Conservation (phyloP, 495 filamentous ascomycete species). For the Delitschia confertaspora region DNA sequence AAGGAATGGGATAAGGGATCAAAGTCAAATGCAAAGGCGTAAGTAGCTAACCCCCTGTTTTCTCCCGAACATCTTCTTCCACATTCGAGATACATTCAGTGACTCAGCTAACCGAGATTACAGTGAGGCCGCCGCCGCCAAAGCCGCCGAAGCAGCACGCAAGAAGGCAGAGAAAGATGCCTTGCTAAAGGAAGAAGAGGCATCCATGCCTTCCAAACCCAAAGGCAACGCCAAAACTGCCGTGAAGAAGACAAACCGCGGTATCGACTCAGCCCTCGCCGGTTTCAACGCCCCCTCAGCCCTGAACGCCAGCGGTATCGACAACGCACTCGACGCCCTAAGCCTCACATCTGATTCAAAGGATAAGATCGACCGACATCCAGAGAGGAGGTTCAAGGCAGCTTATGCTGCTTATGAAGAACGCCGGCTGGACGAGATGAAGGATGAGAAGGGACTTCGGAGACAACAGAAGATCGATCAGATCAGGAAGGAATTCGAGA, state of each 20-base stretch:
- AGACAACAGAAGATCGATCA: conserved; percentile 70
- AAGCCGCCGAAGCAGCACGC: conserved; percentile 73
- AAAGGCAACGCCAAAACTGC: conserved; percentile 55
- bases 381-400: conserved; percentile 75
- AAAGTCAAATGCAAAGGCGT: conserved; percentile 83
- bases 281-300: conserved; percentile 39
- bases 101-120: conserved; percentile 6
- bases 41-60: conserved; percentile 29
- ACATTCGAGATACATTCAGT: conserved; percentile 1
- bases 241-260: conserved; percentile 55
- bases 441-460: conserved; percentile 69
- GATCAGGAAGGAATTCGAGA: conserved; percentile 83
- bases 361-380: conserved; percentile 72
- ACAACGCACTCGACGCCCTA: conserved; percentile 82
- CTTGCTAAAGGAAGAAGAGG: conserved; percentile 74
- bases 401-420: conserved; percentile 84
- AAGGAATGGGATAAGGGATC: conserved; percentile 75
- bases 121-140: conserved; percentile 76
- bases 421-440: conserved; percentile 73
- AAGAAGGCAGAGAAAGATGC: conserved; percentile 87
- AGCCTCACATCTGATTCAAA: conserved; percentile 48
- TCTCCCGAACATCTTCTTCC: background rate
- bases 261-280: conserved; percentile 35
- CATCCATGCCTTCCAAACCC: conserved; percentile 45
- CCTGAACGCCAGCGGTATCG: conserved; percentile 76